Evolutionary conservation across 78 protist species (phyloP).

Genomic region (Ministeria vibrans): DNA sequence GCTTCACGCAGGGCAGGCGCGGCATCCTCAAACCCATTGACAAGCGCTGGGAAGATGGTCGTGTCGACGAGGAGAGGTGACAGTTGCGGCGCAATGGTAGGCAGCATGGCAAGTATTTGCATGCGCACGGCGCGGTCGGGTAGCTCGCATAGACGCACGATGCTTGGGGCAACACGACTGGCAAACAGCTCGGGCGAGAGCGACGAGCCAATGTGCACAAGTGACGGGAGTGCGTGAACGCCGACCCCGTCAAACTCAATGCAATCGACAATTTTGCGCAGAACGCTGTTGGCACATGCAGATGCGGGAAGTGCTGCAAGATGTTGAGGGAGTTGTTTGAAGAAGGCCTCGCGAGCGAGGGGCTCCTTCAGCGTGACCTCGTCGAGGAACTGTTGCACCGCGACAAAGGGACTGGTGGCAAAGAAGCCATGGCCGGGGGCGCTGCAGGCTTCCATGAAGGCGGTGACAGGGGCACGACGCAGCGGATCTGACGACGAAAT

Average conservation of each 20-base stretch:
- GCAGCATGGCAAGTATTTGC: slow-evolving; percentile 50
- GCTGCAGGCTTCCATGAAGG: neutral
- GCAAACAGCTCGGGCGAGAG: slow-evolving; percentile 40
- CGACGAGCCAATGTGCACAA: slow-evolving; percentile 42
- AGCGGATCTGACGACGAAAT: neutral
- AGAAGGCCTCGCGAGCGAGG: neutral
- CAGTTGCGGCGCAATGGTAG: slow-evolving; percentile 34
- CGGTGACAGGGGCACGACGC: neutral
- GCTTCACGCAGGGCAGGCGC: slow-evolving; percentile 50
- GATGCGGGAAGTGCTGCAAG: neutral
- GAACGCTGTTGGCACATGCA: neutral
- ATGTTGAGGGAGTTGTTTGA: neutral
- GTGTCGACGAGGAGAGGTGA: neutral
- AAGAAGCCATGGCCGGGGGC: neutral
- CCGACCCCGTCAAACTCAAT: neutral
- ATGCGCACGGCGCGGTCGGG: slow-evolving; percentile 61
- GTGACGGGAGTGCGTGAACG: neutral
- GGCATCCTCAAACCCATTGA: slow-evolving; percentile 22
- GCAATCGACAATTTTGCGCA: neutral
- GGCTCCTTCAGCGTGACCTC: neutral
- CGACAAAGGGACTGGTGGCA: neutral
- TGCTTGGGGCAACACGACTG: slow-evolving; percentile 23
- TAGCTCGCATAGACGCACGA: slow-evolving; percentile 51
- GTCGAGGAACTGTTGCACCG: neutral
- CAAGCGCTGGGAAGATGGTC: neutral